These are phyloP conservation scores for Thielaviopsis cerberus DNA, from an alignment of 2,329 filamentous ascomycete species.

Conservation along the genomic window DNA sequence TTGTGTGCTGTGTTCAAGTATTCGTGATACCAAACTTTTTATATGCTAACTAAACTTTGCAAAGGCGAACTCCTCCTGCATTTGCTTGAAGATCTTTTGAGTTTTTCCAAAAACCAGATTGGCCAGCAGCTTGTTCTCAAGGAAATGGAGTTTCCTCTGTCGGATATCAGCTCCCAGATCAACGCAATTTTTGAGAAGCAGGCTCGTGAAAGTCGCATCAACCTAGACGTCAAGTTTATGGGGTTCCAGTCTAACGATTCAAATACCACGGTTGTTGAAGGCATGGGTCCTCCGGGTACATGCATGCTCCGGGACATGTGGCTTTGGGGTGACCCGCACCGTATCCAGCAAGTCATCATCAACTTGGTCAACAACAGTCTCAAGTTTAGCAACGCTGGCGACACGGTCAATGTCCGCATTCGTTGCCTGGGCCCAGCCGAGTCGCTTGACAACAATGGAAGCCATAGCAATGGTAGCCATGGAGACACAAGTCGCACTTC, in stretches of 20 bases:
- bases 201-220: constrained; percentile 59
- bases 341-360: constrained; percentile 83
- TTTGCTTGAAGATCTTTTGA: constrained; percentile 72
- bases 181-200: constrained; percentile 80
- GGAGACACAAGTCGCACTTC: constrained; percentile 32
- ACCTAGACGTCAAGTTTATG: constrained; percentile 50
- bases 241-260: constrained; percentile 11
- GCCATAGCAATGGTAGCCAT: not conserved
- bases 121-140: constrained; percentile 68
- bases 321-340: constrained; percentile 79
- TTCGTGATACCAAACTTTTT: not conserved
- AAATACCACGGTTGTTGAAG: constrained; percentile 25
- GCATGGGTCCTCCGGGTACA: constrained; percentile 43
- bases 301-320: constrained; percentile 68
- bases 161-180: constrained; percentile 69
- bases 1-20: not conserved
- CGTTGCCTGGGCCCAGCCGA: constrained; percentile 49
- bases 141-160: constrained; percentile 66
- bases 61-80: constrained; percentile 58
- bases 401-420: constrained; percentile 58
- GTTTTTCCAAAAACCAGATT: constrained; percentile 89
- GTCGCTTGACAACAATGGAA: constrained; percentile 12
- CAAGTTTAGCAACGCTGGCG: constrained; percentile 69
- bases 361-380: constrained; percentile 82
- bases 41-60: not conserved